Conservation (phyloP, 139 green algal species). For the Edaphochlamys debaryana region DNA sequence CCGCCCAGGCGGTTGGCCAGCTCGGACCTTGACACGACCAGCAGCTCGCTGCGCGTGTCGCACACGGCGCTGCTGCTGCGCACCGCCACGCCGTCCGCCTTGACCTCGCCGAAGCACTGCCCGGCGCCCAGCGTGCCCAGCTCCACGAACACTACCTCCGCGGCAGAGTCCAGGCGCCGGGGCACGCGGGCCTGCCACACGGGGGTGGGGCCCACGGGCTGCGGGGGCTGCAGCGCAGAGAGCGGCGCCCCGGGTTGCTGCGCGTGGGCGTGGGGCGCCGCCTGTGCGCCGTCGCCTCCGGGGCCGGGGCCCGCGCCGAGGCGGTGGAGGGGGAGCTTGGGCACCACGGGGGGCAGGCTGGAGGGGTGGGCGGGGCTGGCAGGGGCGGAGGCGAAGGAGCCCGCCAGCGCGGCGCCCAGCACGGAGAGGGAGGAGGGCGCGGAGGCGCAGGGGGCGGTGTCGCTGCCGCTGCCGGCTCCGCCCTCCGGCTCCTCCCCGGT, state of each 20-base stretch:
- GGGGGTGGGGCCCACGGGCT: too few relatives aligned
- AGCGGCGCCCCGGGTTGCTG: too few relatives aligned
- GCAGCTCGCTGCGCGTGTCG: conserved; percentile 29
- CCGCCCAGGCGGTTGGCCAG: conserved; percentile 5
- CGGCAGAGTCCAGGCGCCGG: background rate
- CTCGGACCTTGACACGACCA: conserved; percentile 12
- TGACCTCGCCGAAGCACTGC: conserved; percentile 41
- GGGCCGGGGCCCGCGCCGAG: background rate
- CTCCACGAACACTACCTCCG: conserved; percentile 33
- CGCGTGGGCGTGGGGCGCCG: too few relatives aligned
- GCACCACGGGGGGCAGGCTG: conserved; percentile 2
- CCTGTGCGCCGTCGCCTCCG: too few relatives aligned
- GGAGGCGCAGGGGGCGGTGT: too few relatives aligned
- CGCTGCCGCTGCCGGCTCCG: too few relatives aligned
- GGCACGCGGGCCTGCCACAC: conserved; percentile 25
- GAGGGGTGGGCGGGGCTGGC: too few relatives aligned
- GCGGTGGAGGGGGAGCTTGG: background rate
- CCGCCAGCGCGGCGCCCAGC: background rate
- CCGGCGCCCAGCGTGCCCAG: conserved; percentile 13
- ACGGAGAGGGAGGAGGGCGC: too few relatives aligned
- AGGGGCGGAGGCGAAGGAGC: too few relatives aligned
- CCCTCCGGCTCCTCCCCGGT: too few relatives aligned
- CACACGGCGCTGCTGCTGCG: conserved; percentile 11
- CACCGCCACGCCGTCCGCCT: conserved; percentile 3
- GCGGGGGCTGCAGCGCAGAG: background rate